Percentiles rank a stretch among this genome's conserved stretches.
These are phyloP conservation scores for Penicillium brevicompactum DNA, from an alignment of 2,329 filamentous ascomycete genomes.

Conservation along the genomic window DNA sequence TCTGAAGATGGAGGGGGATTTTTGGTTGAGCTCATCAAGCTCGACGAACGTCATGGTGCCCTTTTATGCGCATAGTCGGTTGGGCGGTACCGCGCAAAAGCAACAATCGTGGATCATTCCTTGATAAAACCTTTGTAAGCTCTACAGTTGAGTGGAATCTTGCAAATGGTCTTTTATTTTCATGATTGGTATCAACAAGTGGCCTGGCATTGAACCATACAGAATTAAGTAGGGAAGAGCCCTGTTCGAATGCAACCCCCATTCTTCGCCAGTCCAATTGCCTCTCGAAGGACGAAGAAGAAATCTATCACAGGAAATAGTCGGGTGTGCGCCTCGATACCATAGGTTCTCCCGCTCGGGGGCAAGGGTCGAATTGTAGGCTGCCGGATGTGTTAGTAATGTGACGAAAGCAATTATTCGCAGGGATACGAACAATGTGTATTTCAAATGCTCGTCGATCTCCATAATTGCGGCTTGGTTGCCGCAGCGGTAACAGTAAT, in stretches of 20 bases:
- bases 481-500: conserved; percentile 98
- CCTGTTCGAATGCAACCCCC: conserved; percentile 29
- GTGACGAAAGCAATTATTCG: background rate
- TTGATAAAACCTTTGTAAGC: too few relatives aligned
- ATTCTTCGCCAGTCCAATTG: conserved; percentile 30
- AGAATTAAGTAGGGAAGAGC: conserved; percentile 34
- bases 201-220: conserved; percentile 37
- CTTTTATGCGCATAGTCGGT: too few relatives aligned
- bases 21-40: too few relatives aligned
- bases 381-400: conserved; percentile 51
- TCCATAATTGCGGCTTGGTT: conserved; percentile 99
- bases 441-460: conserved; percentile 98
- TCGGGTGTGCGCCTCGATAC: conserved; percentile 95
- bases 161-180: conserved; percentile 41
- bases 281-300: conserved; percentile 31
- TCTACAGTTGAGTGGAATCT: conserved; percentile 6
- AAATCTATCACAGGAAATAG: conserved; percentile 81
- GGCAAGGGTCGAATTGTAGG: conserved; percentile 98
- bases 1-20: too few relatives aligned
- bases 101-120: too few relatives aligned
- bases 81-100: too few relatives aligned
- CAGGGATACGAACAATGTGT: conserved; percentile 83
- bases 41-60: too few relatives aligned
- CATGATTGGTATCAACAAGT: conserved; percentile 45
- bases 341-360: conserved; percentile 96